phyloP scores from a whole-genome alignment of 345 rosid genomes.

The Pistacia atlantica region DNA sequence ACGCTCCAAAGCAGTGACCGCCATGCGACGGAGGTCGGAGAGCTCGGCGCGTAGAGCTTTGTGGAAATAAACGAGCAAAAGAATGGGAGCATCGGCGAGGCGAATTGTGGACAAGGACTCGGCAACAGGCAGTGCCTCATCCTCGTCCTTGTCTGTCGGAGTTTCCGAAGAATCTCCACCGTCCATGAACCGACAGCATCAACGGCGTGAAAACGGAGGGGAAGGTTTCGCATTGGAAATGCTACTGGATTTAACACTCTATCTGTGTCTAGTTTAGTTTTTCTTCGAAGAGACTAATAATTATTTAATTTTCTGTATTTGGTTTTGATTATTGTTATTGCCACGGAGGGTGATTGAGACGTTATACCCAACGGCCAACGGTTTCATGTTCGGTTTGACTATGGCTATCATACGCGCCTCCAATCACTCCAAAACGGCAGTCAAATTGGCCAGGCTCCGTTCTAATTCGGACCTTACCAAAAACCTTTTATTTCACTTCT shows the following conservation, averaged over 20 bases:
- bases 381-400: not conserved
- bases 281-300: constrained; percentile 13
- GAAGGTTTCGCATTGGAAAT: constrained; percentile 36
- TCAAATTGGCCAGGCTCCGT: not conserved
- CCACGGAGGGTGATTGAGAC: constrained; percentile 43
- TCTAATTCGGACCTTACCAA: no score
- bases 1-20: constrained; percentile 36
- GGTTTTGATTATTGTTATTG: constrained; percentile 1
- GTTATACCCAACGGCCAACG: constrained; percentile 30
- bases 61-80: constrained; percentile 66
- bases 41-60: constrained; percentile 66
- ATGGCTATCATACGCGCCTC: not conserved
- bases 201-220: constrained; percentile 33
- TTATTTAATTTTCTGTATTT: constrained; percentile 16
- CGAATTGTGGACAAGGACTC: constrained; percentile 32
- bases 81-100: constrained; percentile 66
- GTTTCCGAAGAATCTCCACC: constrained; percentile 23
- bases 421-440: not conserved
- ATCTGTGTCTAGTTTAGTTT: not conserved
- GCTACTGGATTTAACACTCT: constrained; percentile 26
- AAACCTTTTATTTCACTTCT: no score
- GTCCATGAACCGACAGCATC: constrained; percentile 41
- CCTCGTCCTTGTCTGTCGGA: constrained; percentile 39
- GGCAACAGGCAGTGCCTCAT: constrained; percentile 19
- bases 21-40: constrained; percentile 47